Percentiles rank a stretch among this genome's conserved stretches.
These are phyloP conservation scores for Termitomyces sp. DNA, from an alignment of 768 basidiomycete species.

Conservation along the genomic window DNA sequence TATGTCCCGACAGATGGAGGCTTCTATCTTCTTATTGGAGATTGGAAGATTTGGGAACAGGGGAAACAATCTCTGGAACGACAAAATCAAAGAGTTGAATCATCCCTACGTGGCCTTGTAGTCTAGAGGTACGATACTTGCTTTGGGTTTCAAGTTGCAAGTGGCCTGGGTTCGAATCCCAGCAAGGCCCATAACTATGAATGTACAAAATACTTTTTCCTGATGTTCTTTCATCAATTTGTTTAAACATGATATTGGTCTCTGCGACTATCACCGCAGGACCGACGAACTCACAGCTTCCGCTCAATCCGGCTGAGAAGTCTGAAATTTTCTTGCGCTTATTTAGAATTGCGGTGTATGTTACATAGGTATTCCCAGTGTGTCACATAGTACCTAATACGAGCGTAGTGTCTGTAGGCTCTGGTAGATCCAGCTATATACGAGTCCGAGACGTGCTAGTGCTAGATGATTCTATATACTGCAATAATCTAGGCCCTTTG, in stretches of 20 bases:
- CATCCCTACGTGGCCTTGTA: conserved; percentile 24
- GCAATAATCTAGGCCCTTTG: background rate
- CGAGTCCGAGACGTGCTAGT: background rate
- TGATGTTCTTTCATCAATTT: too few relatives aligned
- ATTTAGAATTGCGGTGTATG: background rate
- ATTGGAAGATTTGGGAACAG: too few relatives aligned
- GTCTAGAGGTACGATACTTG: conserved; percentile 48
- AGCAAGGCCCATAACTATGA: conserved; percentile 36
- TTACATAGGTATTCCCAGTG: background rate
- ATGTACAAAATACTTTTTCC: background rate
- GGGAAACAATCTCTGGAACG: too few relatives aligned
- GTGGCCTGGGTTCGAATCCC: conserved; percentile 51
- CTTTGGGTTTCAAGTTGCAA: conserved; percentile 42
- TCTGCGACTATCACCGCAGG: too few relatives aligned
- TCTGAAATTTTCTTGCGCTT: background rate
- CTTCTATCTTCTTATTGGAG: too few relatives aligned
- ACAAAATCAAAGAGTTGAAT: too few relatives aligned
- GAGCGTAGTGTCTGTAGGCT: too few relatives aligned
- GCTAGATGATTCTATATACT: background rate
- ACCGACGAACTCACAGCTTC: too few relatives aligned
- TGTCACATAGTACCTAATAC: background rate
- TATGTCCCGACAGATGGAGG: too few relatives aligned
- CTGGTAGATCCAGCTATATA: too few relatives aligned
- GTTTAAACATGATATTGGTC: too few relatives aligned
- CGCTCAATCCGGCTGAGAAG: too few relatives aligned